Conservation (phyloP, 2,329 filamentous ascomycete species). For the Colletotrichum navitas region DNA sequence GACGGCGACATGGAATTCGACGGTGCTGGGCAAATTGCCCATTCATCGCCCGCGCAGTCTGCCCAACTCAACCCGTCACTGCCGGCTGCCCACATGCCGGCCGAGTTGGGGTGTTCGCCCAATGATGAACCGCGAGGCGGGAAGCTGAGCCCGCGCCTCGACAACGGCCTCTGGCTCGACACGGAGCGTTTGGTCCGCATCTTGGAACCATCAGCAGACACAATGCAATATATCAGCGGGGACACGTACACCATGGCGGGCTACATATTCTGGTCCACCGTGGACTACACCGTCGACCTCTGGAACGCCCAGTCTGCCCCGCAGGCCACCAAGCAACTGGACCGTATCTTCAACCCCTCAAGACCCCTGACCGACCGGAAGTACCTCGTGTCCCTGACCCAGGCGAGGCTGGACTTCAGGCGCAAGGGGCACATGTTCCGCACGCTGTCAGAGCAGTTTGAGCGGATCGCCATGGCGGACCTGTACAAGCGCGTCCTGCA, state of each 20-base stretch:
- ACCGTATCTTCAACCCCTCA: constrained; percentile 27
- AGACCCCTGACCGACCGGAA: constrained; percentile 8
- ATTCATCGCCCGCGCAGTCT: neutral
- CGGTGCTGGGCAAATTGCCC: neutral
- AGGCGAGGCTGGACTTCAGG: constrained; percentile 34
- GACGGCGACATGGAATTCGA: neutral
- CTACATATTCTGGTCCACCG: constrained; percentile 40
- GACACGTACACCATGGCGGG: constrained; percentile 34
- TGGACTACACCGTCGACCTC: constrained; percentile 37
- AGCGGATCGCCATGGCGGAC: constrained; percentile 9
- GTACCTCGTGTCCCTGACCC: constrained; percentile 26
- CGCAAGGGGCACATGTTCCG: constrained; percentile 37
- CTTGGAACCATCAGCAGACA: constrained; percentile 32
- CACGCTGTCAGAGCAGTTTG: constrained; percentile 34
- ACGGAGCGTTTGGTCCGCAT: constrained; percentile 27
- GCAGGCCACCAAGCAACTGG: constrained; percentile 4
- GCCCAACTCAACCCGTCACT: neutral
- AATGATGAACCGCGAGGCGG: neutral
- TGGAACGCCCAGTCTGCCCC: constrained; percentile 29
- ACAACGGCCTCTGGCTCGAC: constrained; percentile 41
- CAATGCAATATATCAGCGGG: constrained; percentile 28
- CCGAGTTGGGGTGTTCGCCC: neutral
- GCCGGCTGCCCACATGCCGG: neutral
- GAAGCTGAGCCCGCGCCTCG: constrained; percentile 31
- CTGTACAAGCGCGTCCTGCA: constrained; percentile 7